A percentile compares a stretch with the other conserved stretches of the same genome.
Conservation (phyloP, 1,139 yeast species). For the Candida frijolesensis region DNA sequence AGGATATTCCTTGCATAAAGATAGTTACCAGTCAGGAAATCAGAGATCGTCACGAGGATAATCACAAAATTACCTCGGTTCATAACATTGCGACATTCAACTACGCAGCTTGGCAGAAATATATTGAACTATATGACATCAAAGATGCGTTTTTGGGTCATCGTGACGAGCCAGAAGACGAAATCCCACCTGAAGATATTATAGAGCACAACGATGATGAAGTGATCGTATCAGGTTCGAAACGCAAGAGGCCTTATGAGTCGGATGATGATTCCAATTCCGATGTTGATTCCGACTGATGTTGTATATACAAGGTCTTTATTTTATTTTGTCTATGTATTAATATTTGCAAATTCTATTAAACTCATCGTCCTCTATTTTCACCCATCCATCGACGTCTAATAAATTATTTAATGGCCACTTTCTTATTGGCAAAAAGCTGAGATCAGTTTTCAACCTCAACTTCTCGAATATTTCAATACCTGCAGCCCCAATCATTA, state of each 20-base stretch:
- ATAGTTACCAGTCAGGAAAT: constrained; percentile 20
- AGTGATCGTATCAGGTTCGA: background rate
- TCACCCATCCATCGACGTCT: constrained; percentile 53
- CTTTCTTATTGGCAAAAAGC: constrained; percentile 61
- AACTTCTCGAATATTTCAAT: constrained; percentile 73
- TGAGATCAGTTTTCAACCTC: constrained; percentile 49
- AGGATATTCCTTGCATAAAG: constrained; percentile 41
- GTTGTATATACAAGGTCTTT: constrained; percentile 9
- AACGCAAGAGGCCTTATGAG: background rate
- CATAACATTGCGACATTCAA: constrained; percentile 69
- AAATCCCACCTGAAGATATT: constrained; percentile 24
- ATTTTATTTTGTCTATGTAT: background rate
- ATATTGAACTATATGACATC: constrained; percentile 54
- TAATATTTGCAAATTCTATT: constrained; percentile 16
- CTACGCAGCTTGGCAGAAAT: constrained; percentile 59
- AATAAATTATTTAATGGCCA: constrained; percentile 69
- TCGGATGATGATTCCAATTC: background rate
- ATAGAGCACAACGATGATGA: constrained; percentile 10
- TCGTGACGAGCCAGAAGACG: constrained; percentile 37
- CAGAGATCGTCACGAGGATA: constrained; percentile 12
- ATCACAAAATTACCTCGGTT: constrained; percentile 24
- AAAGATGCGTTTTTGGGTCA: constrained; percentile 55
- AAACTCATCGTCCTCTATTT: constrained; percentile 19
- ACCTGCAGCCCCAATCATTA: constrained; percentile 98
- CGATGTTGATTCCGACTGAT: background rate